phyloP scores from a whole-genome alignment of 805 yeast species.

The Cyberlindnera amylophila region DNA sequence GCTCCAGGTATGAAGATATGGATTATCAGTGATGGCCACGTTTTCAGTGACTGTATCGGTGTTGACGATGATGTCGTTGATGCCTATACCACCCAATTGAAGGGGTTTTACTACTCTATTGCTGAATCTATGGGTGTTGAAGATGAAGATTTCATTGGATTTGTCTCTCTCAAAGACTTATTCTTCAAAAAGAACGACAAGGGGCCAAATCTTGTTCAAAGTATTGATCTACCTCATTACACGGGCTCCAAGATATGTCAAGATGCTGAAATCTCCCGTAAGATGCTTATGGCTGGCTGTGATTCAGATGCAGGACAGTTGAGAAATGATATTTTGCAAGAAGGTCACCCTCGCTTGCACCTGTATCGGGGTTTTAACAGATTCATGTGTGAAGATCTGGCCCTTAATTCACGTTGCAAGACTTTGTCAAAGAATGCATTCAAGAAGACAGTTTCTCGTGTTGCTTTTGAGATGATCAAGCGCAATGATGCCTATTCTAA shows the following conservation, averaged over 20 bases:
- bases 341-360: slow-evolving; percentile 43
- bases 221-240: slow-evolving; percentile 31
- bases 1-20: slow-evolving; percentile 52
- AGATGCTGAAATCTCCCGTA: slow-evolving; percentile 37
- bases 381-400: slow-evolving; percentile 57
- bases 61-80: slow-evolving; percentile 55
- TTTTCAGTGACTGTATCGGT: slow-evolving; percentile 60
- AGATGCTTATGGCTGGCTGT: slow-evolving; percentile 41
- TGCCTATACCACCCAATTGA: slow-evolving; percentile 41
- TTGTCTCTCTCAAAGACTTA: slow-evolving; percentile 38
- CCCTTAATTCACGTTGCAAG: slow-evolving; percentile 37
- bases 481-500: slow-evolving; percentile 64
- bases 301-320: slow-evolving; percentile 59
- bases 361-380: slow-evolving; percentile 55
- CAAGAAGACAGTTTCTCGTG: slow-evolving; percentile 48
- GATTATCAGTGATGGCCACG: slow-evolving; percentile 64
- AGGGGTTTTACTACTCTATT: slow-evolving; percentile 36
- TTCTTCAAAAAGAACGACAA: slow-evolving; percentile 32
- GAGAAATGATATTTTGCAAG: slow-evolving; percentile 54
- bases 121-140: slow-evolving; percentile 25
- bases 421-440: slow-evolving; percentile 38
- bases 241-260: slow-evolving; percentile 37
- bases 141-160: slow-evolving; percentile 32
- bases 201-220: slow-evolving; percentile 28
- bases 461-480: slow-evolving; percentile 62